phyloP scores from a whole-genome alignment of 371 early-diverging fungal genomes.

The Parasitella parasitica region DNA sequence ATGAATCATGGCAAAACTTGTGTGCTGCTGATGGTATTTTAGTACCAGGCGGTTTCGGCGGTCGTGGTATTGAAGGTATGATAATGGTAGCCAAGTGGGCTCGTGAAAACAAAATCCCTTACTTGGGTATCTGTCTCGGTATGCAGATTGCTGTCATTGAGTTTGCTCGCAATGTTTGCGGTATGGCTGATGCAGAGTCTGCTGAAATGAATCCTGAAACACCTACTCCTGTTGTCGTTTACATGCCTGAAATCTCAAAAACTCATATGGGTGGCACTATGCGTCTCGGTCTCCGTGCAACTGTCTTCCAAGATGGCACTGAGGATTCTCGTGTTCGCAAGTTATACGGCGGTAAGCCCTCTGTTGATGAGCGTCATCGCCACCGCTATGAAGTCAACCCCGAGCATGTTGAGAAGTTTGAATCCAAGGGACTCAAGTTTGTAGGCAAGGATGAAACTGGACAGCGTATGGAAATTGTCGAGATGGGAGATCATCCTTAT shows the following conservation, averaged over 20 bases:
- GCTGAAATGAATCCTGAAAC: conserved; percentile 82
- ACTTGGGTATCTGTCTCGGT: conserved; percentile 99
- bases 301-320: conserved; percentile 76
- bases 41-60: conserved; percentile 99
- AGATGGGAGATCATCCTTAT: conserved; percentile 91
- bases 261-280: conserved; percentile 95
- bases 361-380: conserved; percentile 94
- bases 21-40: conserved; percentile 93
- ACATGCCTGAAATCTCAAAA: conserved; percentile 95
- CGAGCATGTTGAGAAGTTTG: conserved; percentile 72
- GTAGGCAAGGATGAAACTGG: conserved; percentile 93
- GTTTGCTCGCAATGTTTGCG: conserved; percentile 94
- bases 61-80: conserved; percentile 97
- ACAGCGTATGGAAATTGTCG: conserved; percentile 96
- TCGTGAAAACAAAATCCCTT: conserved; percentile 96
- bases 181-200: conserved; percentile 80
- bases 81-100: conserved; percentile 96
- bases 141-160: conserved; percentile 99
- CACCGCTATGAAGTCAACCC: conserved; percentile 99
- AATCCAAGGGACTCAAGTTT: conserved; percentile 87
- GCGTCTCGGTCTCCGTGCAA: conserved; percentile 91
- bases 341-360: conserved; percentile 69
- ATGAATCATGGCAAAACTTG: conserved; percentile 90
- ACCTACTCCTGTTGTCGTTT: conserved; percentile 80
- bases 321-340: conserved; percentile 56